A percentile compares a stretch with the other conserved stretches of the same genome.
Conservation (phyloP, 2,329 filamentous ascomycete genomes). For the Dichotomopilus funicola region DNA sequence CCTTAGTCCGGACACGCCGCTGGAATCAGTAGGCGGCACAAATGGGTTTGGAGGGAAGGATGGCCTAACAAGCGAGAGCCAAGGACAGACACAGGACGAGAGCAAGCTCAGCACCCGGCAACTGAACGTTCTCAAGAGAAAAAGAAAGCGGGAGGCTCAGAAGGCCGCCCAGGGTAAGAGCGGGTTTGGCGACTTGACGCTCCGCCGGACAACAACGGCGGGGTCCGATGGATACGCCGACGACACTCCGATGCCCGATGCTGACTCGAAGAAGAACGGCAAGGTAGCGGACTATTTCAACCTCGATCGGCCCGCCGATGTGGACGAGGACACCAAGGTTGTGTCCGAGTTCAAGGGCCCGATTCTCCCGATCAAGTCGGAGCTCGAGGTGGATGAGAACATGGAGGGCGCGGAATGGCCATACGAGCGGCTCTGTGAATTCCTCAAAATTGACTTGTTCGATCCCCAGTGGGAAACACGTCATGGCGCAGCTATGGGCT, state of each 20-base stretch:
- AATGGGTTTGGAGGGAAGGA: constrained; percentile 32
- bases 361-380: constrained; percentile 72
- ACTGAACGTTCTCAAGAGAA: constrained; percentile 88
- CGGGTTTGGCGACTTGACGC: constrained; percentile 78
- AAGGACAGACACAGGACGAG: constrained; percentile 51
- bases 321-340: constrained; percentile 86
- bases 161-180: constrained; percentile 81
- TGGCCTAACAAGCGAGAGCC: constrained; percentile 28
- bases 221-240: constrained; percentile 57
- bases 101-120: constrained; percentile 81
- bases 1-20: constrained; percentile 39
- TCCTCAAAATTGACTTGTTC: constrained; percentile 88
- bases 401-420: constrained; percentile 85
- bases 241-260: constrained; percentile 48
- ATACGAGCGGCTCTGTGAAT: constrained; percentile 87
- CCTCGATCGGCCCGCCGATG: constrained; percentile 67
- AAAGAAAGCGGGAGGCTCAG: constrained; percentile 84
- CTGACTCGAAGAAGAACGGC: constrained; percentile 53
- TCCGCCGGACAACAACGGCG: constrained; percentile 54
- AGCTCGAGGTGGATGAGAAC: constrained; percentile 71
- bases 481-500: constrained; percentile 90
- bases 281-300: constrained; percentile 81
- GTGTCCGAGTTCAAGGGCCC: constrained; percentile 93
- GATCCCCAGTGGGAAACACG: constrained; percentile 92
- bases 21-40: constrained; percentile 31